A percentile compares a stretch with the other conserved stretches of the same genome.
Evolutionary conservation across 495 filamentous ascomycete genomes (phyloP).

Genomic region (Penicillium paradoxum): DNA sequence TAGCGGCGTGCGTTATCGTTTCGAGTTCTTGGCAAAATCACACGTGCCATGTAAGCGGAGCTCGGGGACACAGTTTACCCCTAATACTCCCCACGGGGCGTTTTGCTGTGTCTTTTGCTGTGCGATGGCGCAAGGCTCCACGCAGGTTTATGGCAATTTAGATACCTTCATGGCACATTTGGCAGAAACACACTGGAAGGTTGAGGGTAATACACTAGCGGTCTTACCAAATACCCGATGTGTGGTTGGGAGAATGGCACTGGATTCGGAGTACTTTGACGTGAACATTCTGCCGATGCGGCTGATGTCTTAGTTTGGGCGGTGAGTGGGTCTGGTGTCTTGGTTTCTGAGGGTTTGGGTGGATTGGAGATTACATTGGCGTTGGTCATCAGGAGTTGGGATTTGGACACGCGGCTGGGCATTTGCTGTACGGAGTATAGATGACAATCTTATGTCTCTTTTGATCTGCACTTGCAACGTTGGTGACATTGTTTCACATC

Average conservation of each 20-base stretch:
- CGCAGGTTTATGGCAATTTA: conserved; percentile 33
- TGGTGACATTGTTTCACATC: not conserved
- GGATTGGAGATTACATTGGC: not conserved
- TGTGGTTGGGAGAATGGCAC: conserved; percentile 29
- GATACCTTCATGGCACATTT: conserved; percentile 44
- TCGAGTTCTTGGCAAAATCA: conserved; percentile 48
- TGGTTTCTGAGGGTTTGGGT: not conserved
- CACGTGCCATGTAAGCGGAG: conserved; percentile 33
- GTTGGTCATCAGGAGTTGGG: not conserved
- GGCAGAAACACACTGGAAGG: conserved; percentile 19
- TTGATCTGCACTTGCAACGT: not conserved
- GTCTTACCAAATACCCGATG: conserved; percentile 28
- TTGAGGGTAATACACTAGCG: conserved; percentile 4
- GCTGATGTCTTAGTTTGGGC: not conserved
- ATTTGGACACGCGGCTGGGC: too few relatives aligned
- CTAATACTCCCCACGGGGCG: conserved; percentile 8
- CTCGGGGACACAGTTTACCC: conserved; percentile 4
- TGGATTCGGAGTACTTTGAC: conserved; percentile 34
- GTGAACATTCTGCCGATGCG: conserved; percentile 27
- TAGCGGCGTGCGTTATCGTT: conserved; percentile 42
- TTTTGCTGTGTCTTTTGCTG: conserved; percentile 48
- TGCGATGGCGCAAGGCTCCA: conserved; percentile 28
- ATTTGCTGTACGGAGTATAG: too few relatives aligned
- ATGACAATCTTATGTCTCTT: not conserved
- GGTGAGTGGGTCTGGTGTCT: not conserved